Evolutionary conservation across 108 stramenopile species (phyloP).

Genomic region (Schizochytrium sp.): DNA sequence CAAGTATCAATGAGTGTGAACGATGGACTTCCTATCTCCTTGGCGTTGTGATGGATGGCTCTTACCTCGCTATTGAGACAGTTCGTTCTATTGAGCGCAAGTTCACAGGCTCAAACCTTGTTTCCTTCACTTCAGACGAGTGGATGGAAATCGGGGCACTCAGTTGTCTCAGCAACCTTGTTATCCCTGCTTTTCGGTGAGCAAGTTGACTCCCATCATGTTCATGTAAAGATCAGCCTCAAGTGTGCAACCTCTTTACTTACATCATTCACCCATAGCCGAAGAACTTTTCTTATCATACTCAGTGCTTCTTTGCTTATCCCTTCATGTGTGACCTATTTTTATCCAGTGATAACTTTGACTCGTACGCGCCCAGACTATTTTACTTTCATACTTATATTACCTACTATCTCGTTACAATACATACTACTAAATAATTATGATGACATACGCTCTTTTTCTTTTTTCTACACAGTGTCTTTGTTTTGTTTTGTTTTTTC

Average conservation of each 20-base stretch:
- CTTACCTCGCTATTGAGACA: slow-evolving; percentile 14
- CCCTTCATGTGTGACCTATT: no score
- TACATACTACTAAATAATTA: no score
- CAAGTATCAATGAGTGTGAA: background rate
- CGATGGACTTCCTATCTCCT: background rate
- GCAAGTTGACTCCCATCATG: no score
- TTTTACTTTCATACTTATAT: no score
- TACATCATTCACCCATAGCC: background rate
- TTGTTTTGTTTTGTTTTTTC: background rate
- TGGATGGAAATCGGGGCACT: slow-evolving; percentile 19
- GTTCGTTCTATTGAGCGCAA: slow-evolving; percentile 14
- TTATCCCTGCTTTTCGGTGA: no score
- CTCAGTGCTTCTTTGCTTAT: no score
- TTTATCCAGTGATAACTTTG: no score
- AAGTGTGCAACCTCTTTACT: background rate
- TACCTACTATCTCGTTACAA: no score
- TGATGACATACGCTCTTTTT: background rate
- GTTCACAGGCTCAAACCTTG: background rate
- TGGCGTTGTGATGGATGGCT: background rate
- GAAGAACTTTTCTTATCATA: no score
- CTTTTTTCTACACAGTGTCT: background rate
- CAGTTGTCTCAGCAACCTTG: slow-evolving; percentile 21
- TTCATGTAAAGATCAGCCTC: no score
- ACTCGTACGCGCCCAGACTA: no score
- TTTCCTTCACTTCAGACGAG: background rate